Evolutionary conservation across 2,329 filamentous ascomycete genomes (phyloP).

Genomic region (Raffaelea deltoideospora): DNA sequence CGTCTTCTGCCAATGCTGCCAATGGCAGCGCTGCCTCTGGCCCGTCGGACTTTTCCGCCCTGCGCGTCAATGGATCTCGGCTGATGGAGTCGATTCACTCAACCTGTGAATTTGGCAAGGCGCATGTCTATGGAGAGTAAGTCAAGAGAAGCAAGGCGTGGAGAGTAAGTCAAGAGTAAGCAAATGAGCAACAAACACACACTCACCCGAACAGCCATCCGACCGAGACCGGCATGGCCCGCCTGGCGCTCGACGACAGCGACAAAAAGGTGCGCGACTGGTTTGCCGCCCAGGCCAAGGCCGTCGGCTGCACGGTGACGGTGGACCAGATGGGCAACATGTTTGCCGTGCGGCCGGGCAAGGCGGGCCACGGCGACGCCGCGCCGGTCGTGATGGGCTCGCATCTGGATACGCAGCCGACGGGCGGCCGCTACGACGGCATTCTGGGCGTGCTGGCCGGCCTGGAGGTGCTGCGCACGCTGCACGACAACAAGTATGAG

Average conservation of each 20-base stretch:
- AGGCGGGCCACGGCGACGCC: constrained; percentile 43
- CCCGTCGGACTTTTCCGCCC: too few species aligned
- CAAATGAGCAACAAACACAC: not conserved
- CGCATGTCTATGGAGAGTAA: constrained; percentile 9
- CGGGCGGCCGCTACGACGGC: constrained; percentile 58
- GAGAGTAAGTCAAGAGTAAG: too few species aligned
- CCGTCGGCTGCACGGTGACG: constrained; percentile 49
- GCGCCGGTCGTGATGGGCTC: constrained; percentile 51
- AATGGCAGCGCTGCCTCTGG: too few species aligned
- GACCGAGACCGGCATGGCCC: constrained; percentile 58
- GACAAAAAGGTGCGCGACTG: constrained; percentile 61
- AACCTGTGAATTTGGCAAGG: constrained; percentile 10
- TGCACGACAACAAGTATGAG: constrained; percentile 51
- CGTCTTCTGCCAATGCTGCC: too few species aligned
- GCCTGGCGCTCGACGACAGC: constrained; percentile 54
- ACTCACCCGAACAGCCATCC: constrained; percentile 2
- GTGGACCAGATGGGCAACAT: constrained; percentile 70
- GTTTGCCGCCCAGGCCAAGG: constrained; percentile 51
- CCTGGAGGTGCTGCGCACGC: constrained; percentile 53
- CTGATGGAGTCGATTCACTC: constrained; percentile 9
- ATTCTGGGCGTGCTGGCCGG: constrained; percentile 62
- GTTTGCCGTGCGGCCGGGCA: constrained; percentile 59
- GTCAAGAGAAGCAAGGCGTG: too few species aligned
- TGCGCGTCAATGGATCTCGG: constrained; percentile 6
- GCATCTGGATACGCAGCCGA: constrained; percentile 50